These are phyloP conservation scores for Citrus inodora DNA, from an alignment of 345 rosid genomes.

Conservation along the genomic window DNA sequence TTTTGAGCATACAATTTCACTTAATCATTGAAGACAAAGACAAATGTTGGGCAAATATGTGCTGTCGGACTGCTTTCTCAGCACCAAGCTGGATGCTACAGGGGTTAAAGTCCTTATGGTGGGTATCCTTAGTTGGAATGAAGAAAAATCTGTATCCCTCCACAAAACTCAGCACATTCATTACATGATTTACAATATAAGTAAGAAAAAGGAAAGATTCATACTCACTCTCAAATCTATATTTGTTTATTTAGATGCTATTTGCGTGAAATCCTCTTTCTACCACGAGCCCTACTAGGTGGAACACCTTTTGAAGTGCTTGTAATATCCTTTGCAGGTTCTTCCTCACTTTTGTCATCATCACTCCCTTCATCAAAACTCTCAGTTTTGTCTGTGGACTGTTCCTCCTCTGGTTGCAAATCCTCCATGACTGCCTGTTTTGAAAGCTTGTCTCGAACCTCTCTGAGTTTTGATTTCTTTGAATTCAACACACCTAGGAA, in stretches of 20 bases:
- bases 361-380: constrained; percentile 52
- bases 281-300: constrained; percentile 31
- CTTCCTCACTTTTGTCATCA: constrained; percentile 39
- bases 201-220: background rate
- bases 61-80: background rate
- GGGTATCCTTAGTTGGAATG: background rate
- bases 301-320: constrained; percentile 34
- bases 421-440: constrained; percentile 35
- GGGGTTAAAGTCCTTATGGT: background rate
- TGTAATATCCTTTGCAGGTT: constrained; percentile 28
- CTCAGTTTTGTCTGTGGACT: constrained; percentile 58
- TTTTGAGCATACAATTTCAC: background rate
- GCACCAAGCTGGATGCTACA: background rate
- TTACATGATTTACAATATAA: background rate
- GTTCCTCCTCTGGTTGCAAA: constrained; percentile 46
- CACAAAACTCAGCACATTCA: background rate
- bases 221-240: background rate
- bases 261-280: constrained; percentile 36
- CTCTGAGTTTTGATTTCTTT: constrained; percentile 83
- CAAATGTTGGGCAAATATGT: too few species aligned
- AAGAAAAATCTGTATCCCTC: background rate
- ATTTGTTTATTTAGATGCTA: constrained; percentile 12
- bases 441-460: constrained; percentile 59
- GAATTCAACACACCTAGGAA: constrained; percentile 69
- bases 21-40: background rate